Percentiles rank a stretch among this genome's conserved stretches.
Conservation (phyloP, 1,284 basidiomycete genomes). For the Malassezia equina region DNA sequence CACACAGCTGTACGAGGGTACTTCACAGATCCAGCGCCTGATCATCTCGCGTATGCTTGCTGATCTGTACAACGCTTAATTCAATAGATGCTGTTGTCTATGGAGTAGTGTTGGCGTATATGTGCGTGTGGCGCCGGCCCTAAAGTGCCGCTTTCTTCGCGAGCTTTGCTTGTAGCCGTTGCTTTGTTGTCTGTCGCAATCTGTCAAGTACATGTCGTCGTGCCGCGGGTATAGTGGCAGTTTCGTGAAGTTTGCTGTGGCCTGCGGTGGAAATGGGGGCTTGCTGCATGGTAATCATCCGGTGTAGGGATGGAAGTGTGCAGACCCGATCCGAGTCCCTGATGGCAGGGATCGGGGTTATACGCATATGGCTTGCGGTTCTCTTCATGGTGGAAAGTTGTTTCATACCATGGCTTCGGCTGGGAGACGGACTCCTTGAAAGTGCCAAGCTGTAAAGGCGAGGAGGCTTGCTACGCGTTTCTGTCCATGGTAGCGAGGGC, state of each 20-base stretch:
- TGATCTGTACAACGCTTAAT: conserved; percentile 28
- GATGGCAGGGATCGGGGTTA: background rate
- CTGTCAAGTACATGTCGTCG: background rate
- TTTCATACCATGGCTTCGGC: too few relatives aligned
- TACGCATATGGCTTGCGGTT: background rate
- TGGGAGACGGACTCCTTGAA: too few relatives aligned
- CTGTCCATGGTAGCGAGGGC: too few relatives aligned
- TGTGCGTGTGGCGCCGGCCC: background rate
- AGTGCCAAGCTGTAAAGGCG: too few relatives aligned
- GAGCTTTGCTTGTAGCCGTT: background rate
- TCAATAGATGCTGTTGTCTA: background rate
- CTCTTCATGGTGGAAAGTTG: too few relatives aligned
- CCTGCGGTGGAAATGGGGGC: background rate
- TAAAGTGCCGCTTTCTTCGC: background rate
- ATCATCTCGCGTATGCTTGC: conserved; percentile 42
- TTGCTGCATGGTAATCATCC: background rate
- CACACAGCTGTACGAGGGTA: conserved; percentile 41
- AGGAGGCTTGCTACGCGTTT: too few relatives aligned
- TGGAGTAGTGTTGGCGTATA: background rate
- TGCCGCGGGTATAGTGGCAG: background rate
- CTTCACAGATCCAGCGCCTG: conserved; percentile 42
- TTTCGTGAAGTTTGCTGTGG: background rate
- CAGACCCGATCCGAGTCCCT: background rate
- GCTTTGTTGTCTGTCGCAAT: background rate
- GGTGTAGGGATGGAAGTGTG: background rate